Percentiles rank a stretch among this genome's conserved stretches.
Conservation (phyloP, 164 flowering plant genomes). For the Chloranthus sessilifolius region DNA sequence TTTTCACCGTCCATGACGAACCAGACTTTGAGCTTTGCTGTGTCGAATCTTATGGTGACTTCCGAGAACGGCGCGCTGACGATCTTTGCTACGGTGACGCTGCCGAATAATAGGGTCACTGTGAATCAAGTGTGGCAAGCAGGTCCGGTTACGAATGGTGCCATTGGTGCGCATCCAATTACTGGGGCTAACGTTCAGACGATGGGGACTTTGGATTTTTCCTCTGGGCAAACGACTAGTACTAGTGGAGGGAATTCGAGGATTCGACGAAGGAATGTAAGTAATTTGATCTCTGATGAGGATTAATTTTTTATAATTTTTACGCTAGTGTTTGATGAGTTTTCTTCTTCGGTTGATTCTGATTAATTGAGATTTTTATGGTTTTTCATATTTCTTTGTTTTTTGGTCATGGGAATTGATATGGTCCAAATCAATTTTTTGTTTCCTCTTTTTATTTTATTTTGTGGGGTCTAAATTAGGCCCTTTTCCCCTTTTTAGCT, state of each 20-base stretch:
- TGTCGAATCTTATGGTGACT: slow-evolving; percentile 27
- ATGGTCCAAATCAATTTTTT: too few relatives aligned
- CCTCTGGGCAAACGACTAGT: slow-evolving; percentile 23
- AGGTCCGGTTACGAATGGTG: slow-evolving; percentile 29
- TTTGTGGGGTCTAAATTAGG: too few relatives aligned
- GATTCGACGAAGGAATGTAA: slow-evolving; percentile 33
- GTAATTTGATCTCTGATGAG: slow-evolving; percentile 4
- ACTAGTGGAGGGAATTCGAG: slow-evolving; percentile 22
- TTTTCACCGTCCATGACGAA: slow-evolving; percentile 18
- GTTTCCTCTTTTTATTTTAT: too few relatives aligned
- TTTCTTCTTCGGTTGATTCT: background rate
- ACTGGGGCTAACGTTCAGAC: slow-evolving; percentile 24
- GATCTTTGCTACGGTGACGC: slow-evolving; percentile 44
- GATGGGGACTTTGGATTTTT: slow-evolving; percentile 36
- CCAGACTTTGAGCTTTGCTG: slow-evolving; percentile 18
- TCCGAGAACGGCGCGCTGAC: slow-evolving; percentile 27
- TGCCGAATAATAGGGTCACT: slow-evolving; percentile 15
- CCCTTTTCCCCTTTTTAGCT: too few relatives aligned
- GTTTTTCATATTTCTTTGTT: background rate
- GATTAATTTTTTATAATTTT: background rate
- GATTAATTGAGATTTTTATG: too few relatives aligned
- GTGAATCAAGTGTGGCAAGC: slow-evolving; percentile 68
- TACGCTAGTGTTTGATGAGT: background rate
- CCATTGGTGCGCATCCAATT: slow-evolving; percentile 21
- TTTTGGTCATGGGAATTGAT: too few relatives aligned